These are phyloP conservation scores for Cladosporium austrohemisphaericum DNA, from an alignment of 2,329 filamentous ascomycete species.

Conservation along the genomic window DNA sequence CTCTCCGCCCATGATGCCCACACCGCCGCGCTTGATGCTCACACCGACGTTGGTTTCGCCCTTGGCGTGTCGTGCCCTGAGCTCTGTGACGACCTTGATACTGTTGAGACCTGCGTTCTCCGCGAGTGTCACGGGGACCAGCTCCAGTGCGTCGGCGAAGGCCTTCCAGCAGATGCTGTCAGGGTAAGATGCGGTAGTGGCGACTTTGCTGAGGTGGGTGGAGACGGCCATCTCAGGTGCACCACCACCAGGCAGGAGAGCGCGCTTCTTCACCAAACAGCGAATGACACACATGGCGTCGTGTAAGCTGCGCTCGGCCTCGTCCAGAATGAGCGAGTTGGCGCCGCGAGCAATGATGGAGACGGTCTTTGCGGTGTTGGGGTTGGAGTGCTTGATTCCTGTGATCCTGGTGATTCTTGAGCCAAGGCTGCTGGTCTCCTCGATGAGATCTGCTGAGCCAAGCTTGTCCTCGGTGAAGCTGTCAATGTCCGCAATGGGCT, in stretches of 20 bases:
- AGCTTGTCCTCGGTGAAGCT: constrained; percentile 99
- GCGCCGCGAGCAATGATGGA: constrained; percentile 93
- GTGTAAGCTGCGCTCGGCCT: constrained; percentile 94
- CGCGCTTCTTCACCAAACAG: constrained; percentile 98
- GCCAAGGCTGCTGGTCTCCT: constrained; percentile 83
- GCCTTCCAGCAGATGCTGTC: constrained; percentile 99
- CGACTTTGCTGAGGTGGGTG: constrained; percentile 74
- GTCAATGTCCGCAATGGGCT: constrained; percentile 96
- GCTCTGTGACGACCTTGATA: constrained; percentile 96
- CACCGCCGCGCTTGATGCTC: constrained; percentile 95
- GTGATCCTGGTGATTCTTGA: constrained; percentile 93
- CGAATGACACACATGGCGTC: constrained; percentile 96
- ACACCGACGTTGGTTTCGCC: constrained; percentile 95
- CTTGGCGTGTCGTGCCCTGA: constrained; percentile 89
- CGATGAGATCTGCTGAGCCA: constrained; percentile 85
- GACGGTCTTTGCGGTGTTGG: constrained; percentile 69
- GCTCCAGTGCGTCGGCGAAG: constrained; percentile 95
- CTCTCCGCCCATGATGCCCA: constrained; percentile 84
- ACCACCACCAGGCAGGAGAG: constrained; percentile 94
- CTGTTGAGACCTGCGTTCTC: constrained; percentile 97
- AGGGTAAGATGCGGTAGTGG: constrained; percentile 80
- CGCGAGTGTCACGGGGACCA: constrained; percentile 91
- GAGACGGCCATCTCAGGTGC: constrained; percentile 96
- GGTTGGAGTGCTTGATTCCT: constrained; percentile 69
- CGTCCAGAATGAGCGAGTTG: constrained; percentile 90